A percentile compares a stretch with the other conserved stretches of the same genome.
phyloP scores from a whole-genome alignment of 345 rosid species.

The Murraya koenigii region DNA sequence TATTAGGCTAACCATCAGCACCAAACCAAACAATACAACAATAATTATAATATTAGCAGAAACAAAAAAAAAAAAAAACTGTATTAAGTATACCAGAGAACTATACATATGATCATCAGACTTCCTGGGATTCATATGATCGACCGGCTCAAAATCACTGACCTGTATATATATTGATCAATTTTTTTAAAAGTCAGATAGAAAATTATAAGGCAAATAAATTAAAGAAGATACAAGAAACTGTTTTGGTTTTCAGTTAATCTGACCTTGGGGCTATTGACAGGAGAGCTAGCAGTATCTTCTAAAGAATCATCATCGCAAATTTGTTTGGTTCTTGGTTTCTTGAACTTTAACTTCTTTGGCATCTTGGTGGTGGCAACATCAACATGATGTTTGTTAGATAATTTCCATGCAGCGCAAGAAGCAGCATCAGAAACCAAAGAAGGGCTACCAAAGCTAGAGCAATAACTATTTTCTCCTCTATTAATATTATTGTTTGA shows the following conservation, averaged over 20 bases:
- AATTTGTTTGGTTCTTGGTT: slow-evolving; percentile 48
- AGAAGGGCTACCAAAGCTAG: slow-evolving; percentile 47
- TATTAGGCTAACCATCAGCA: slow-evolving; percentile 13
- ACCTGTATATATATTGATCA: slow-evolving; percentile 32
- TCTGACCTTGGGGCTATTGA: slow-evolving; percentile 70
- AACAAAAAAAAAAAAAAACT: not conserved
- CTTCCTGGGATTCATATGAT: slow-evolving; percentile 37
- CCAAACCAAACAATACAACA: not conserved
- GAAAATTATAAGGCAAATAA: not conserved
- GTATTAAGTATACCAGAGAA: slow-evolving; percentile 36
- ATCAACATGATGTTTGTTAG: slow-evolving; percentile 8
- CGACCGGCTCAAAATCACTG: slow-evolving; percentile 41
- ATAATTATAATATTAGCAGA: not conserved
- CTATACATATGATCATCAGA: slow-evolving; percentile 31
- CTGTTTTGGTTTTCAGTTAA: not conserved
- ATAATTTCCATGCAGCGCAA: slow-evolving; percentile 38
- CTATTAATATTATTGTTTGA: slow-evolving; percentile 26
- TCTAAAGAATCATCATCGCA: slow-evolving; percentile 71
- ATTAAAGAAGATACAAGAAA: not conserved
- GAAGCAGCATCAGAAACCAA: slow-evolving; percentile 77
- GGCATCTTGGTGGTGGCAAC: slow-evolving; percentile 19
- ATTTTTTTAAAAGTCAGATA: not conserved
- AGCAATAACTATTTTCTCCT: slow-evolving; percentile 28
- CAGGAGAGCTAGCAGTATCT: slow-evolving; percentile 93
- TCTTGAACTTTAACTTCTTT: slow-evolving; percentile 44